Base-by-base conservation (phyloP, 208 protist species). In the Phytomonas francai region DNA sequence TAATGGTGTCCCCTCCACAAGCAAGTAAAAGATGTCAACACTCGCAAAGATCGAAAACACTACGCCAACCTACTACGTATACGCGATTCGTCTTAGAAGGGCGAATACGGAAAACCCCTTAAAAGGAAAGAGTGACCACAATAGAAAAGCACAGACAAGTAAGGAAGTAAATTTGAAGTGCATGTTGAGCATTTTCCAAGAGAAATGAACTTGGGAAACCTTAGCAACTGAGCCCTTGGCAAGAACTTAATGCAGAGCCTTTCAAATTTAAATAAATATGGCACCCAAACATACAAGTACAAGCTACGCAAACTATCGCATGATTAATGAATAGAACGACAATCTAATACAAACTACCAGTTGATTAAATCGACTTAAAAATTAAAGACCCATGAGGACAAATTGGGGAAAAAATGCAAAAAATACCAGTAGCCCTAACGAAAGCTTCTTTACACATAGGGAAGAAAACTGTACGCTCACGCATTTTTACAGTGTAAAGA, bases 211-310 rank as follows among this genome's bases (percentile, higher is more conserved):
- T 65, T 27, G 49, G 49, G 25, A 65, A 65, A 42, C 8, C 39
- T 45, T 2, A 14, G 19, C 9, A 11, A 45, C 19, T 45, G 19
- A 14, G 12, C 39, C 39, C 12, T 45, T 7, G 0, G 8, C 39
- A 45, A 39, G 62, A 22, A 49, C 7, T 27, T 25, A 6, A 22
- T 28, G 12, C 30, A 22, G 32, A 31, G 30, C 2, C 5, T 22
- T 22, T 57, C 70, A 49, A 29, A 70, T 4, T 67, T 4, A 66
- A 54, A 71, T 45, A 71, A 19, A 62, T 9, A 69, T 49, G 63
- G 33, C 1, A 45, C 8, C 39, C 39, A 33, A 64, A 45, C 36
- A 68, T 16, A 7, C 59, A 59, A 72, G 36, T 25, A 63, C 54
- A 68, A 66, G 36, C 65, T n/a, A 61, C 31, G 34, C 30, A 65